A percentile compares a stretch with the other conserved stretches of the same genome.
These are phyloP conservation scores for Mycena sanguinolenta DNA, from an alignment of 768 basidiomycete species.

Conservation along the genomic window DNA sequence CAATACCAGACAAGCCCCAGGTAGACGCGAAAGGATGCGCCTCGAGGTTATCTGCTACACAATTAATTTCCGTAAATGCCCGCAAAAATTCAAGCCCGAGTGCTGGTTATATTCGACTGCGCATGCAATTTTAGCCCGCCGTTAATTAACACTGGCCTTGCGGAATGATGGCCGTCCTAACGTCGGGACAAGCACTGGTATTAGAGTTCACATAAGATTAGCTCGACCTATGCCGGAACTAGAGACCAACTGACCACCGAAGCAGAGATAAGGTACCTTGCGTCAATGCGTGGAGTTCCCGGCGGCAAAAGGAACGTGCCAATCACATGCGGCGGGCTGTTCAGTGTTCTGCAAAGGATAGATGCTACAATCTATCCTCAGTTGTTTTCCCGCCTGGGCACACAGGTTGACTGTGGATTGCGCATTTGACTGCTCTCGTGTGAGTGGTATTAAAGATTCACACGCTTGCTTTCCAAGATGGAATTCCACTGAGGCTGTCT, in stretches of 20 bases:
- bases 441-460: not conserved
- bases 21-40: not conserved
- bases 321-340: not conserved
- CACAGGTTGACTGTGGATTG: not conserved
- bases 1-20: too few relatives aligned
- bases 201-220: constrained; percentile 2
- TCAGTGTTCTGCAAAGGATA: not conserved
- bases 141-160: constrained; percentile 8
- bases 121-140: constrained; percentile 3
- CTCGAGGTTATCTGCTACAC: not conserved
- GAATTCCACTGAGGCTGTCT: not conserved
- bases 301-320: not conserved
- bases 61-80: constrained; percentile 12
- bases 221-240: not conserved
- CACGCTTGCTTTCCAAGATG: too few relatives aligned
- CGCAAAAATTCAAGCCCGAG: not conserved
- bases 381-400: not conserved
- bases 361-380: not conserved
- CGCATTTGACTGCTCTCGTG: not conserved
- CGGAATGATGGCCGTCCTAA: constrained; percentile 3
- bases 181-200: constrained; percentile 11
- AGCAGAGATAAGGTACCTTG: constrained; percentile 5
- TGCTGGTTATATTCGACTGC: not conserved
- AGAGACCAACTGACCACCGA: constrained; percentile 5
- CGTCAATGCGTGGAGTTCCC: not conserved